A percentile compares a stretch with the other conserved stretches of the same genome.
Evolutionary conservation across 768 basidiomycete genomes (phyloP).

Genomic region (Inosperma sp.): DNA sequence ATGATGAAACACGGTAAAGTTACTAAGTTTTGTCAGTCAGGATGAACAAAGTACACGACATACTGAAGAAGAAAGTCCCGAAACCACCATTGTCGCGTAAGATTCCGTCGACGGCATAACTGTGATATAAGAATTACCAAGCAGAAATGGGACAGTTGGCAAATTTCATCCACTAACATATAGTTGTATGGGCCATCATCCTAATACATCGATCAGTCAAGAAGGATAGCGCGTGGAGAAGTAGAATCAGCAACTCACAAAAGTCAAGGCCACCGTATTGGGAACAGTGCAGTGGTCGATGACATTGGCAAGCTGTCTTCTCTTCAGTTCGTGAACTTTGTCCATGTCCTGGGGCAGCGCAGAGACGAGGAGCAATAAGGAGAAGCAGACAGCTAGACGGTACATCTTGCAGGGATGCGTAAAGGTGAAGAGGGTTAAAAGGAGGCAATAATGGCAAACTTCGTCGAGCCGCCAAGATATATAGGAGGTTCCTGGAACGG

Average conservation of each 20-base stretch:
- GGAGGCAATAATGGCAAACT: not conserved
- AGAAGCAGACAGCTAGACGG: not conserved
- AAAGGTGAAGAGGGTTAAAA: too few species aligned
- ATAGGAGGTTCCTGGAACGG: not conserved
- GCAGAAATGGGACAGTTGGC: not conserved
- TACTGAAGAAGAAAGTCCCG: conserved; percentile 45
- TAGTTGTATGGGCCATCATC: conserved; percentile 43
- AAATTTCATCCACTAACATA: conserved; percentile 22
- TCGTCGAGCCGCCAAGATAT: not conserved
- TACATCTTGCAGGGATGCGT: not conserved
- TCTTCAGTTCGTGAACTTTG: conserved; percentile 14
- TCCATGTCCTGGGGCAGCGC: not conserved
- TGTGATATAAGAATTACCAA: conserved; percentile 11
- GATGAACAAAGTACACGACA: not conserved
- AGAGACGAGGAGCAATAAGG: not conserved
- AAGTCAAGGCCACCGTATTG: conserved; percentile 39
- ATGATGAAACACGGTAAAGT: conserved; percentile 15
- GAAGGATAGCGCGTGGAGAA: not conserved
- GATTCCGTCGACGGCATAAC: conserved; percentile 32
- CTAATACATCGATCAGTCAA: conserved; percentile 21
- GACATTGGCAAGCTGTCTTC: conserved; percentile 24
- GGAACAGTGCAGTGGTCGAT: conserved; percentile 33
- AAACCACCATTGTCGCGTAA: conserved; percentile 31
- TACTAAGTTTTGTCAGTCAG: not conserved
- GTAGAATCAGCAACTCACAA: conserved; percentile 25